Percentiles rank a stretch among this genome's conserved stretches.
Conservation (phyloP, 805 yeast genomes). For the Saturnispora diversa region DNA sequence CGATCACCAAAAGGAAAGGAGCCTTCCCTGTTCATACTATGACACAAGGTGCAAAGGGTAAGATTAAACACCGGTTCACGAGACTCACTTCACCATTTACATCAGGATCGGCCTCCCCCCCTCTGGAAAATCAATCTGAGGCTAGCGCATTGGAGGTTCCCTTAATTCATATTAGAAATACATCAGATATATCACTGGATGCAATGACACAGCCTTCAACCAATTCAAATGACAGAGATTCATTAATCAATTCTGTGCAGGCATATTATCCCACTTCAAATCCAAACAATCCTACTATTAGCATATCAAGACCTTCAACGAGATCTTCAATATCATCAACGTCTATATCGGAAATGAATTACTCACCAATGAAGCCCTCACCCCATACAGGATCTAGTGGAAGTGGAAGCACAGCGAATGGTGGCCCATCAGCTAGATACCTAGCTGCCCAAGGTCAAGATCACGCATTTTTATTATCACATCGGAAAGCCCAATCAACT, state of each 20-base stretch:
- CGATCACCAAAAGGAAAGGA: neutral
- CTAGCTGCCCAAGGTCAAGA: slow-evolving; percentile 5
- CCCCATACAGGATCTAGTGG: neutral
- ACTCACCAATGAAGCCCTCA: slow-evolving; percentile 1
- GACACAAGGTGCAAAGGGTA: too few species aligned
- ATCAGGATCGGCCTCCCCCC: slow-evolving; percentile 1
- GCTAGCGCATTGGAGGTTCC: neutral
- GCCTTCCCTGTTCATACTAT: neutral
- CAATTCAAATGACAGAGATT: neutral
- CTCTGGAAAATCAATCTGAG: neutral
- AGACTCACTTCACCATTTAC: slow-evolving; percentile 5
- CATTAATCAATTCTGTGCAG: neutral
- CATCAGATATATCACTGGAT: slow-evolving; percentile 2
- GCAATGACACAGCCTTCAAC: neutral
- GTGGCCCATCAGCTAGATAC: slow-evolving; percentile 4
- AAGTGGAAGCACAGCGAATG: neutral
- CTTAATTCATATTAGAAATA: neutral
- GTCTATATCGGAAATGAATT: slow-evolving; percentile 1
- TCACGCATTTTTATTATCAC: slow-evolving; percentile 8
- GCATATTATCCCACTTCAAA: neutral
- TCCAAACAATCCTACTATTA: neutral
- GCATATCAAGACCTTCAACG: slow-evolving; percentile 7
- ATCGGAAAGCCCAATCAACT: slow-evolving; percentile 6
- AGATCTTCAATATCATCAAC: slow-evolving; percentile 4
- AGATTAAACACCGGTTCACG: slow-evolving; percentile 4